Conservation (phyloP, 768 basidiomycete genomes). For the Tricholoma sp. region DNA sequence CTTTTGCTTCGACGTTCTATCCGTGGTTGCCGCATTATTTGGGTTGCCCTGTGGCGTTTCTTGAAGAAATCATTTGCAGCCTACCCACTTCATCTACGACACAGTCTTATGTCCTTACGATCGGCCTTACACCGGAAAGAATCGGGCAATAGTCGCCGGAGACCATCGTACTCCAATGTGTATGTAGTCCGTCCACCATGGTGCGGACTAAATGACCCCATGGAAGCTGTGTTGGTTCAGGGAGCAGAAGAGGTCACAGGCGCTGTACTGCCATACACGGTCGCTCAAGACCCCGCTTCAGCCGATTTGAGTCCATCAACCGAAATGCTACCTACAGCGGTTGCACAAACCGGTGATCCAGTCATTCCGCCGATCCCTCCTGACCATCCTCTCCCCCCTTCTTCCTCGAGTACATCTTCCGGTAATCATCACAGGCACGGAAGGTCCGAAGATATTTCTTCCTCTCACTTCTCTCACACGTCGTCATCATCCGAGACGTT, state of each 20-base stretch:
- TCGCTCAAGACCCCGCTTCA: not conserved
- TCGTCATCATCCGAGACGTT: not conserved
- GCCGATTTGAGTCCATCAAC: not conserved
- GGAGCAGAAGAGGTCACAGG: not conserved
- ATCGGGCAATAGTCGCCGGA: not conserved
- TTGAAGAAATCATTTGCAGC: not conserved
- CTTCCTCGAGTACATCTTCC: not conserved
- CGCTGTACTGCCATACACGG: not conserved
- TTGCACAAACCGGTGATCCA: not conserved
- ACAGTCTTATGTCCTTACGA: not conserved
- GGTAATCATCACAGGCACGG: not conserved
- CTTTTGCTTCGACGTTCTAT: not conserved
- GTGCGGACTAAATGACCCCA: not conserved
- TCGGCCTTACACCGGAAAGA: not conserved
- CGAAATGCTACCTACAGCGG: not conserved
- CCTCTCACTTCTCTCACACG: not conserved
- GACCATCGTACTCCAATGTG: not conserved
- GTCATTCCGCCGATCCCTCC: not conserved
- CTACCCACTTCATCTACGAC: not conserved
- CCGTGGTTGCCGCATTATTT: not conserved
- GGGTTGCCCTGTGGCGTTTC: not conserved
- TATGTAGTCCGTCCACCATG: not conserved
- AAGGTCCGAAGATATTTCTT: not conserved
- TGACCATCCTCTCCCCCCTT: not conserved
- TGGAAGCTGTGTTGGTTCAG: not conserved